phyloP scores from a whole-genome alignment of 441 rosid species.

The Adansonia grandidieri region DNA sequence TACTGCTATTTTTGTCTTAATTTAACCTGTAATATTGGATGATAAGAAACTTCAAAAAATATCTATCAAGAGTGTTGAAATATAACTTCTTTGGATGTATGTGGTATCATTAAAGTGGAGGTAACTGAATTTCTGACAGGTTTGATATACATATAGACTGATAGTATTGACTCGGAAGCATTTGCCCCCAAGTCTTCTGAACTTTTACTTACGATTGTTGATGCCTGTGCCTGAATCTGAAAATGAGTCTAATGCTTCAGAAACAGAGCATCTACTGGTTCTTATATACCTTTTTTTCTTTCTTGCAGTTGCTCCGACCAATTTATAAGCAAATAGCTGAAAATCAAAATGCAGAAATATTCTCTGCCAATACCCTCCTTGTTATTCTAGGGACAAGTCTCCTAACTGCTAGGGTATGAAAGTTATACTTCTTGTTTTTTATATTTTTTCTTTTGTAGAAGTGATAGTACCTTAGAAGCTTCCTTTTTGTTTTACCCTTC shows the following conservation, averaged over 20 bases:
- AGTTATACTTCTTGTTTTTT: constrained; percentile 26
- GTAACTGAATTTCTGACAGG: constrained; percentile 5
- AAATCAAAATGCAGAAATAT: constrained; percentile 97
- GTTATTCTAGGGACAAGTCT: constrained; percentile 98
- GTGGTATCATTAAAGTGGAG: background rate
- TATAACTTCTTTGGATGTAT: background rate
- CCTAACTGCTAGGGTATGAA: constrained; percentile 92
- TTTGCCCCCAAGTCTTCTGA: background rate
- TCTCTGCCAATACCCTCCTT: constrained; percentile 95
- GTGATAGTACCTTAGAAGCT: constrained; percentile 22
- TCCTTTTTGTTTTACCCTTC: constrained; percentile 27
- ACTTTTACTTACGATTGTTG: background rate
- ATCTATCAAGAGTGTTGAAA: constrained; percentile 5
- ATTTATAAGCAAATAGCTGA: constrained; percentile 97
- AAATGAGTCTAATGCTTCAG: constrained; percentile 17
- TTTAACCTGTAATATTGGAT: constrained; percentile 27
- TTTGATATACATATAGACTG: background rate
- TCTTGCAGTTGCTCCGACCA: constrained; percentile 92
- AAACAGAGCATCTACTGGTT: constrained; percentile 7
- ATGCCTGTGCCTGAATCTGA: constrained; percentile 9
- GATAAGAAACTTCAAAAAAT: background rate
- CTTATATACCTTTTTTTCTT: constrained; percentile 27
- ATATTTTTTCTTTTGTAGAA: background rate
- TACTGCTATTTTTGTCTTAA: constrained; percentile 22
- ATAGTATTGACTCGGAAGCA: background rate